Conservation (phyloP, 805 yeast species). For the Saturnispora halmiae region DNA sequence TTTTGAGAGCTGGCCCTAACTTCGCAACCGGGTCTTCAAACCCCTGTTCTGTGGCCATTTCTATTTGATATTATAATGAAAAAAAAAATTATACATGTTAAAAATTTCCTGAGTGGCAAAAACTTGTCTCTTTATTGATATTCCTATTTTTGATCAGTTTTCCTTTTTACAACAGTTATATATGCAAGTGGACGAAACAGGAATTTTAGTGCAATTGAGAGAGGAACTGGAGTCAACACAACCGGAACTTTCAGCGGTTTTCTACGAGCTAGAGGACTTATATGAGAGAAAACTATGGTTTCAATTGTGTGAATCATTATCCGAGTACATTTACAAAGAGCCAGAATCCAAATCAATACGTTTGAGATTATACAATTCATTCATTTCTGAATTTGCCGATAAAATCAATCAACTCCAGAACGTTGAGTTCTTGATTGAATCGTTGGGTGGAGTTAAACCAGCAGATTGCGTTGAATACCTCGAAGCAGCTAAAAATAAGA, state of each 20-base stretch:
- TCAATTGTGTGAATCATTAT: constrained; percentile 69
- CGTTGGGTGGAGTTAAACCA: constrained; percentile 35
- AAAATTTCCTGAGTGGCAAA: constrained; percentile 6
- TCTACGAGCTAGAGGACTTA: constrained; percentile 68
- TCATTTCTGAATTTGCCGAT: constrained; percentile 55
- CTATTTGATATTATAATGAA: background rate
- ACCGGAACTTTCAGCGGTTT: constrained; percentile 45
- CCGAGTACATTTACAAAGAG: constrained; percentile 47
- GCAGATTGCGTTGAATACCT: constrained; percentile 47
- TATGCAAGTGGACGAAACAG: constrained; percentile 32
- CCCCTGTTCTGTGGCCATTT: background rate
- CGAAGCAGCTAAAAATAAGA: constrained; percentile 34
- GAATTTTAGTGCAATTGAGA: constrained; percentile 51
- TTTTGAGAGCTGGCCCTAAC: constrained; percentile 40
- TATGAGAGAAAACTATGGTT: constrained; percentile 92
- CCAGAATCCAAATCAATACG: constrained; percentile 47
- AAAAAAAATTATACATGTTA: constrained; percentile 1
- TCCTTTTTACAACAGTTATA: too few species aligned
- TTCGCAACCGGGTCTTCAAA: constrained; percentile 16
- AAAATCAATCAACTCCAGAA: constrained; percentile 73
- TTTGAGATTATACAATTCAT: constrained; percentile 58
- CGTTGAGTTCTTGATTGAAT: constrained; percentile 59
- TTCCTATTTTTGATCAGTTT: too few species aligned
- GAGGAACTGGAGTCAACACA: constrained; percentile 44
- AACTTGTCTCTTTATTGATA: too few species aligned